Conservation (phyloP, 1,139 yeast species). For the Geotrichum klebahnii region DNA sequence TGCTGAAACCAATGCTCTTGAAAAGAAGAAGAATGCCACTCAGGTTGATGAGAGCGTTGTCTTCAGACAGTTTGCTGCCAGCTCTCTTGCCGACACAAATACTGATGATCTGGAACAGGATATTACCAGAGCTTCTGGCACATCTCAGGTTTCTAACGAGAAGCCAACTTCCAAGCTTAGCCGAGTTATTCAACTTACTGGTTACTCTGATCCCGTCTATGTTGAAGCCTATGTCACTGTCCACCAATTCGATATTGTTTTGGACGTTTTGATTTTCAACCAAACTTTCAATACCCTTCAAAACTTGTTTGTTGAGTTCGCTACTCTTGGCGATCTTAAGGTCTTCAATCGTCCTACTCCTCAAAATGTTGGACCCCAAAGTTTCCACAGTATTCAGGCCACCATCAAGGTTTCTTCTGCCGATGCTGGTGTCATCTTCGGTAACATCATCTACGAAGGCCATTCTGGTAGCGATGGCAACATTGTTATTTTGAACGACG, state of each 20-base stretch:
- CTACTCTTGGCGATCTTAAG: slow-evolving; percentile 91
- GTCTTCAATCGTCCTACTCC: slow-evolving; percentile 90
- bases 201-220: slow-evolving; percentile 95
- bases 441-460: slow-evolving; percentile 94
- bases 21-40: slow-evolving; percentile 63
- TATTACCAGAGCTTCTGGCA: slow-evolving; percentile 44
- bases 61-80: slow-evolving; percentile 74
- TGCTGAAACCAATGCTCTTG: slow-evolving; percentile 56
- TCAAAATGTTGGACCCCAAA: slow-evolving; percentile 94
- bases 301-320: slow-evolving; percentile 90
- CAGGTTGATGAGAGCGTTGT: slow-evolving; percentile 77
- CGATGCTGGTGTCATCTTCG: slow-evolving; percentile 95
- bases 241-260: slow-evolving; percentile 91
- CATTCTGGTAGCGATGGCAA: slow-evolving; percentile 88
- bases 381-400: slow-evolving; percentile 83
- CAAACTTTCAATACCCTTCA: slow-evolving; percentile 90
- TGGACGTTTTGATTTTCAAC: slow-evolving; percentile 89
- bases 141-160: slow-evolving; percentile 47
- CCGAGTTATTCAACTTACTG: slow-evolving; percentile 89
- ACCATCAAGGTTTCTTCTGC: slow-evolving; percentile 95
- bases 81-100: slow-evolving; percentile 36
- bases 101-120: slow-evolving; percentile 36
- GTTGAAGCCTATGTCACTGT: slow-evolving; percentile 95
- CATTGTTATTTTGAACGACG: slow-evolving; percentile 88
- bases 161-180: slow-evolving; percentile 71